These are phyloP conservation scores for Escovopsis weberi DNA, from an alignment of 2,329 filamentous ascomycete genomes.

Conservation along the genomic window DNA sequence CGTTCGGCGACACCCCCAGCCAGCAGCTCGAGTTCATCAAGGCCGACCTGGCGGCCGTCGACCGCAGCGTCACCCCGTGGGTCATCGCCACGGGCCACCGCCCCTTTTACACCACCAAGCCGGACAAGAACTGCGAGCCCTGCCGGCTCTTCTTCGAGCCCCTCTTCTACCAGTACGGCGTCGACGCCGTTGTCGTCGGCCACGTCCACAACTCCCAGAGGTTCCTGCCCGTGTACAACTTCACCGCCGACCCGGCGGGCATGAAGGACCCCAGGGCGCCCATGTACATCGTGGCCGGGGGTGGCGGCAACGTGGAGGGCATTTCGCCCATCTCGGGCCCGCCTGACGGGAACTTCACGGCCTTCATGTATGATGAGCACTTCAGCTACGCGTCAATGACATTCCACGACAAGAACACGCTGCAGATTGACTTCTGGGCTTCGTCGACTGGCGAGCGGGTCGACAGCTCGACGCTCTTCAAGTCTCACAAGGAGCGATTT, in stretches of 20 bases:
- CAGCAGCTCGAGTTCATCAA: conserved; percentile 41
- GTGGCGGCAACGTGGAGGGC: conserved; percentile 42
- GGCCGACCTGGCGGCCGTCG: conserved; percentile 40
- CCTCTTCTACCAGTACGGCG: conserved; percentile 39
- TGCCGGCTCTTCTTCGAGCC: conserved; percentile 40
- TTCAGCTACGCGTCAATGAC: conserved; percentile 36
- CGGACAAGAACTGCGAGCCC: conserved; percentile 21
- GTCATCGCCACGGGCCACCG: conserved; percentile 23
- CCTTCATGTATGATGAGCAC: conserved; percentile 34
- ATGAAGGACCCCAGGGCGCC: conserved; percentile 19
- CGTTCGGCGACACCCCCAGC: conserved; percentile 27
- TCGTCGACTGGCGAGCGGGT: conserved; percentile 32
- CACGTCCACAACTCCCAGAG: conserved; percentile 45
- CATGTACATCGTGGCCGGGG: conserved; percentile 32
- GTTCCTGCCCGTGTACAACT: conserved; percentile 27
- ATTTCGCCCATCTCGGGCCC: conserved; percentile 24
- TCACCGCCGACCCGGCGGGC: conserved; percentile 20
- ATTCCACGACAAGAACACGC: conserved; percentile 28
- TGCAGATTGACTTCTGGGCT: conserved; percentile 36
- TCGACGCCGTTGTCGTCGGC: conserved; percentile 41
- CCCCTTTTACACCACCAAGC: conserved; percentile 31
- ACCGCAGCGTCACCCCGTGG: conserved; percentile 38
- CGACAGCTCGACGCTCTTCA: conserved; percentile 33
- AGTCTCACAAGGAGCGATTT: conserved; percentile 30
- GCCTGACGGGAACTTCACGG: conserved; percentile 20